A percentile compares a stretch with the other conserved stretches of the same genome.
phyloP scores from a whole-genome alignment of 2,329 filamentous ascomycete species.

The Alternaria brassicae region DNA sequence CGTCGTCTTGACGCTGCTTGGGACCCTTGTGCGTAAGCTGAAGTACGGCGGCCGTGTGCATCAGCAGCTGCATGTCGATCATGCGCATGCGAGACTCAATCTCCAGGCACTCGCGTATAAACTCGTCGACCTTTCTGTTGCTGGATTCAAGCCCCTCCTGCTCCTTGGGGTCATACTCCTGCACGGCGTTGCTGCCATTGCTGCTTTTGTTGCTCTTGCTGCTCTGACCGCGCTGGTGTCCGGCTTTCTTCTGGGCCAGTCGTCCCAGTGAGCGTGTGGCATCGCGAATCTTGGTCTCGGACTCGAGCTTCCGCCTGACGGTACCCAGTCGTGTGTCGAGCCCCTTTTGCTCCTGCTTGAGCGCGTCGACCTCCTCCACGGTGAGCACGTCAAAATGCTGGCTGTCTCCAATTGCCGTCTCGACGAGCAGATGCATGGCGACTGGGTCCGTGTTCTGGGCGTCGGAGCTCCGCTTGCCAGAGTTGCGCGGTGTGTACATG shows the following conservation, averaged over 20 bases:
- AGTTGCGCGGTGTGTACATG: constrained; percentile 38
- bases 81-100: constrained; percentile 77
- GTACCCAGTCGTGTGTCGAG: constrained; percentile 81
- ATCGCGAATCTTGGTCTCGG: constrained; percentile 94
- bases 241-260: constrained; percentile 70
- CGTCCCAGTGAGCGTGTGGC: constrained; percentile 86
- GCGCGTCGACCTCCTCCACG: constrained; percentile 85
- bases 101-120: constrained; percentile 79
- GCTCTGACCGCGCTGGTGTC: constrained; percentile 60
- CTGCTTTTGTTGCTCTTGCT: constrained; percentile 61
- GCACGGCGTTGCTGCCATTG: constrained; percentile 49
- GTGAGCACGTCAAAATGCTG: constrained; percentile 84
- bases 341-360: constrained; percentile 85
- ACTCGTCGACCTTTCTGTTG: constrained; percentile 82
- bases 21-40: constrained; percentile 85
- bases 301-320: constrained; percentile 79
- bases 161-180: constrained; percentile 55
- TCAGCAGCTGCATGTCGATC: constrained; percentile 77
- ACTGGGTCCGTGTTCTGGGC: constrained; percentile 63
- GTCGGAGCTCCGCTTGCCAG: constrained; percentile 41
- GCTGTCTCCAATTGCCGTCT: constrained; percentile 91
- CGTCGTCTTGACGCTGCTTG: constrained; percentile 62
- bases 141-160: constrained; percentile 77
- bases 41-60: constrained; percentile 91
- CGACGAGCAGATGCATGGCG: constrained; percentile 88